phyloP scores from a whole-genome alignment of 129 eudicot genomes.

The Flaveria ramosissima region DNA sequence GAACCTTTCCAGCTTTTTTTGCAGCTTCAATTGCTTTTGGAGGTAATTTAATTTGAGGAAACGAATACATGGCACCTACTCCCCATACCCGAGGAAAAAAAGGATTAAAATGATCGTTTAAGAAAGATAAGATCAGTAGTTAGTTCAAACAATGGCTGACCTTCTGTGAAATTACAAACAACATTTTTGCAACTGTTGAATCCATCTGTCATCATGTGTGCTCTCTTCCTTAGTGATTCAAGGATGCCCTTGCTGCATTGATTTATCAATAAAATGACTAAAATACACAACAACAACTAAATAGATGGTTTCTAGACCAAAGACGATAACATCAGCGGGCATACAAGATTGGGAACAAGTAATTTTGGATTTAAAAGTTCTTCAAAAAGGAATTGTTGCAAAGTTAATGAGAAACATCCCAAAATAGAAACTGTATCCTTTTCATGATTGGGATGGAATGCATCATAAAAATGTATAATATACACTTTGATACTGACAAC shows the following conservation, averaged over 20 bases:
- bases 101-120: neutral
- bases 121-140: conserved; percentile 3
- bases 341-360: neutral
- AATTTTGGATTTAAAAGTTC: neutral
- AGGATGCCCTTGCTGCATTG: conserved; percentile 90
- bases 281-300: neutral
- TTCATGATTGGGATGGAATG: neutral
- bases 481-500: neutral
- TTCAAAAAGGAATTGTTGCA: conserved; percentile 8
- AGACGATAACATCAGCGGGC: conserved; percentile 15
- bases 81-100: neutral
- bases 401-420: neutral
- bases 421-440: neutral
- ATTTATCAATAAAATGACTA: conserved; percentile 20
- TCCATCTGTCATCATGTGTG: conserved; percentile 96
- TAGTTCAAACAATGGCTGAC: conserved; percentile 32
- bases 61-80: conserved; percentile 98
- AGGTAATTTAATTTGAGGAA: conserved; percentile 91
- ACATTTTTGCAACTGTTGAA: conserved; percentile 98
- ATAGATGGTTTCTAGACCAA: neutral
- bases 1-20: conserved; percentile 71
- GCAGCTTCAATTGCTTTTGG: conserved; percentile 94
- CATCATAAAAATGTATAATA: neutral
- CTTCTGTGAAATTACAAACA: conserved; percentile 97
- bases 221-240: conserved; percentile 93